Evolutionary conservation across 1,139 yeast genomes (phyloP), one percentile per base, ranked within the genome.

Genomic region (Pichia sp.): DNA sequence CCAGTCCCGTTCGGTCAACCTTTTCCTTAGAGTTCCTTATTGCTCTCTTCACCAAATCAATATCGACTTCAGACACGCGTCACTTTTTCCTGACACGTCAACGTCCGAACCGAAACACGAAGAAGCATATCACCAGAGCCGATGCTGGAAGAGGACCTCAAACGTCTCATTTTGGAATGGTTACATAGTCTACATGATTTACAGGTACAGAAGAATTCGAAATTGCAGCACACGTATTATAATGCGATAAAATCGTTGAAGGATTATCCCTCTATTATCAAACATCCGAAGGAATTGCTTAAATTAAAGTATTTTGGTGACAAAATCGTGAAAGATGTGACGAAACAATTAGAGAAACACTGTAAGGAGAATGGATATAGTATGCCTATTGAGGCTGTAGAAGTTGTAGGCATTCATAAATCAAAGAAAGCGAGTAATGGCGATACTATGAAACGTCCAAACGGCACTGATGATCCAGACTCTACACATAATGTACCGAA

Each of bases 301-400:
- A 68, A 67, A 57, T 65, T 84, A 39, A 77, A 71, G 51, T 77
- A 61, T 47, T 68, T 84, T 32, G 94, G 94, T 0, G 80, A 73
- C n/a, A 77, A 77, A 48, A 76, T 83, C 9, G 76, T 81, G 37
- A 58, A 56, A 3, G 52, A 59, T n/a, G 64, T 84, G 46, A 65
- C 68, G 33, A 59, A 63, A 38, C 66, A 65, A 49, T 59, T 80
- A 41, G 53, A 57, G 16, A 58, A 58, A 16, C 69, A 81, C 57
- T 82, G 87, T 55, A 54, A 61, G 27, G 70, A 67, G 16, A 62
- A 69, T 37, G 26, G 26, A 6, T 34, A 34, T 34, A 7, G 11
- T 6, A 10, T 34, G 26, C 26, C 36, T n/a, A 2, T 7, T 7
- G 26, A 34, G 26, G n/a, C 26, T 2, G 26, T 34, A 34, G 11